A percentile compares a stretch with the other conserved stretches of the same genome.
phyloP scores from a whole-genome alignment of 495 filamentous ascomycete genomes.

The Hypomontagnella submonticulosa region DNA sequence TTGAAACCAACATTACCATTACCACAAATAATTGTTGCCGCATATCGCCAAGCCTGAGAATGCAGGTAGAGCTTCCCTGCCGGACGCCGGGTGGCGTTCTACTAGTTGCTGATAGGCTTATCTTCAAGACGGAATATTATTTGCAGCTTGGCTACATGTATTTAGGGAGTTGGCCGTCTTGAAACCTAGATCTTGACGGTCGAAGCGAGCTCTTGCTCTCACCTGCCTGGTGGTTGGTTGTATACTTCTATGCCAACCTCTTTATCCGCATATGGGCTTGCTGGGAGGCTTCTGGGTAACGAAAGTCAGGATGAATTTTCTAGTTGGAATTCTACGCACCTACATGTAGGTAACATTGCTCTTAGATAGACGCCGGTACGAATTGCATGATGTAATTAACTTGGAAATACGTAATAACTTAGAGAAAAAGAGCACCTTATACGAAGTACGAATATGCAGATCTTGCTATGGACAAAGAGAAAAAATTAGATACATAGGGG shows the following conservation, averaged over 20 bases:
- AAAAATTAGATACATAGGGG: conserved; percentile 10
- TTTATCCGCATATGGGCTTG: too few species aligned
- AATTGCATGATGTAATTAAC: conserved; percentile 27
- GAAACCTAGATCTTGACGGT: conserved; percentile 12
- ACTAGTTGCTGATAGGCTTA: conserved; percentile 16
- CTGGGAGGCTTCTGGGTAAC: too few species aligned
- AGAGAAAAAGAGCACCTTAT: conserved; percentile 11
- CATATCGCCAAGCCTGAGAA: conserved; percentile 34
- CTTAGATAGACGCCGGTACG: too few species aligned
- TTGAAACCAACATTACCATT: not conserved
- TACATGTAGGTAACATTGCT: too few species aligned
- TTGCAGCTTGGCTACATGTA: conserved; percentile 16
- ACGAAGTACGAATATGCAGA: conserved; percentile 31
- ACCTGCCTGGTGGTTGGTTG: too few species aligned
- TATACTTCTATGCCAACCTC: too few species aligned
- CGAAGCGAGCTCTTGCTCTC: too few species aligned
- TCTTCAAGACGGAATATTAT: conserved; percentile 6
- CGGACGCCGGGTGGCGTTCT: conserved; percentile 20
- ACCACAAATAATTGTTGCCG: conserved; percentile 12
- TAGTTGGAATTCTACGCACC: too few species aligned
- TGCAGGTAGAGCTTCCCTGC: conserved; percentile 23
- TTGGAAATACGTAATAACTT: not conserved
- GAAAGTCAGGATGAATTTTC: too few species aligned
- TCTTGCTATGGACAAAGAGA: conserved; percentile 24
- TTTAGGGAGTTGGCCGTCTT: conserved; percentile 10